Base-by-base conservation (phyloP, 805 yeast genomes). In the Phaffomyces opuntiae region DNA sequence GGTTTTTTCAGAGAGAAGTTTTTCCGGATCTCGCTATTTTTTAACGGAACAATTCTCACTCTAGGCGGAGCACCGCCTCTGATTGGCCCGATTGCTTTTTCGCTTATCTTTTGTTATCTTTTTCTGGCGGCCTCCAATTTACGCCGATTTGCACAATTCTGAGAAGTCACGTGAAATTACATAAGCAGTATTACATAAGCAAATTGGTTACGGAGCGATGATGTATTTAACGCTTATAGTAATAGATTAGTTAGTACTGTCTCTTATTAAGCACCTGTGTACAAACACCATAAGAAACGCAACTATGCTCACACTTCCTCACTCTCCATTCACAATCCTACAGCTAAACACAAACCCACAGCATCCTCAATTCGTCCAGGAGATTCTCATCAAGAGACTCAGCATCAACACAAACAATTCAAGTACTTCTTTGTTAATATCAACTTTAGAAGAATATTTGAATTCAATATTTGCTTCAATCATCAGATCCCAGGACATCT, bases 371-470 rank as follows among this genome's bases (percentile, higher is more conserved):
- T 43, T 32, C 11, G n/a, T 43, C 9, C 40, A 38, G 16, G 47
- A 39, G 32, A 42, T 48, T 26, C 38, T 45, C 3, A 33, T 46
- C 1, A 43, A 39, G 16, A 38, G 52, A 38, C 42, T 46, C 5
- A 29, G 31, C n/a, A 26, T 40, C 24, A 34, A 35, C 12, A 21
- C 49, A 11, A 34, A n/a, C 26, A 34, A 27, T 19, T 24, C 36
- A 7, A 48, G 45, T 37, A 47, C 40, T 9, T 8, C 52, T 1
- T n/a, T 32, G 2, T 34, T 38, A 26, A 51, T 51, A 9, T 39
- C 50, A 17, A 42, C 13, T 21, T 19, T 51, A 4, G 54, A 51
- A 27, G 39, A 40, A 1, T 51, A 51, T 36, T 19, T 51, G 26
- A 38, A 49, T 16, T 27, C 33, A 11, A 49, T 51, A 2, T 51